Percentiles rank a stretch among this genome's conserved stretches.
These are phyloP conservation scores for Cucurbita argyrosperma DNA, from an alignment of 306 rosid genomes.

Conservation along the genomic window DNA sequence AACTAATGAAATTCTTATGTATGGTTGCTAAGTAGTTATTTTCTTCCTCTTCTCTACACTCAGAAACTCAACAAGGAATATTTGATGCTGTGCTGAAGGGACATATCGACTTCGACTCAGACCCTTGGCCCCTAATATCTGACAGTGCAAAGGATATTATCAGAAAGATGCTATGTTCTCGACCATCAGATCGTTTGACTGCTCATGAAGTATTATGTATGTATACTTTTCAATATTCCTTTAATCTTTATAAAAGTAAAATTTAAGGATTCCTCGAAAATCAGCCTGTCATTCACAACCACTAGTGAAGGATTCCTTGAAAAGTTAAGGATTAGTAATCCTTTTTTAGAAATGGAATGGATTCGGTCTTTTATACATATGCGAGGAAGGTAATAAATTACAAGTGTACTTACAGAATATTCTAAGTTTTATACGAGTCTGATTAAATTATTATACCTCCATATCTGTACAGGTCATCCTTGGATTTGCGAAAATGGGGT, in stretches of 20 bases:
- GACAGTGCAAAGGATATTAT: slow-evolving; percentile 58
- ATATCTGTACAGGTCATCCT: slow-evolving; percentile 69
- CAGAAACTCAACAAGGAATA: slow-evolving; percentile 81
- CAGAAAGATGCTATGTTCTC: slow-evolving; percentile 63
- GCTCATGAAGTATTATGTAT: slow-evolving; percentile 80
- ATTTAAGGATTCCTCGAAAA: background rate
- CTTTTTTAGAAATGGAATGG: too few relatives aligned
- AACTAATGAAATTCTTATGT: background rate
- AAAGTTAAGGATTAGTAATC: too few relatives aligned
- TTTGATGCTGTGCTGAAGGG: slow-evolving; percentile 78
- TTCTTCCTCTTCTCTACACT: slow-evolving; percentile 22
- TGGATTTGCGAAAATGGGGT: slow-evolving; percentile 99
- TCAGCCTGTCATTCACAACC: too few relatives aligned
- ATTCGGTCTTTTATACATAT: too few relatives aligned
- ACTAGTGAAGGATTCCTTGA: too few relatives aligned
- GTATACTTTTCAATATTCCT: slow-evolving; percentile 12
- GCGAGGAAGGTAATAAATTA: too few relatives aligned
- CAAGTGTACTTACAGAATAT: too few relatives aligned
- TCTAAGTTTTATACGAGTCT: background rate
- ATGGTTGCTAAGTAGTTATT: slow-evolving; percentile 7
- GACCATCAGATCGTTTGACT: slow-evolving; percentile 49
- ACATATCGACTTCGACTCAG: slow-evolving; percentile 58
- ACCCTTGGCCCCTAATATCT: slow-evolving; percentile 70
- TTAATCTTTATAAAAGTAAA: background rate
- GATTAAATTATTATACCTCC: slow-evolving; percentile 3